Conservation (phyloP, 2,329 filamentous ascomycete species). For the Chalara sp. region DNA sequence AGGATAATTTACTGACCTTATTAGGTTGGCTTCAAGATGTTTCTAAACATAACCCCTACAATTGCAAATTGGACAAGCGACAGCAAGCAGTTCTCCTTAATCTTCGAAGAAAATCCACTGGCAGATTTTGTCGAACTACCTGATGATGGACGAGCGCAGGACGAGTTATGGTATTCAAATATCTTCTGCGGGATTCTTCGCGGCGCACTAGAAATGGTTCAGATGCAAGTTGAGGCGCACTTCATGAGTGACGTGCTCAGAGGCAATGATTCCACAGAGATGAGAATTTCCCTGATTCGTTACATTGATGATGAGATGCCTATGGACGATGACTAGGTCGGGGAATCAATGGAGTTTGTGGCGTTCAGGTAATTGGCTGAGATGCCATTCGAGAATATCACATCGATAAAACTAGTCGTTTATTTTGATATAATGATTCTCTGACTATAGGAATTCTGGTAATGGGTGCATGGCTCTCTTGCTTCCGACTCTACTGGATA, state of each 20-base stretch:
- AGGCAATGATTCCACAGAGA: slow-evolving; percentile 94
- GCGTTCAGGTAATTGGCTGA: slow-evolving; percentile 6
- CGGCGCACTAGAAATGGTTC: slow-evolving; percentile 94
- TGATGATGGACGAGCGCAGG: slow-evolving; percentile 90
- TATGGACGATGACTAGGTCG: slow-evolving; percentile 76
- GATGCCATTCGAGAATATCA: no score
- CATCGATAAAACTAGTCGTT: no score
- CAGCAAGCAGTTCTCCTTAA: slow-evolving; percentile 90
- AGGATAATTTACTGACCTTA: not conserved
- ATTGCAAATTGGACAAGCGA: slow-evolving; percentile 95
- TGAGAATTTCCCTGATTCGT: slow-evolving; percentile 84
- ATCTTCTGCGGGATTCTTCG: slow-evolving; percentile 90
- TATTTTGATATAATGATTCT: no score
- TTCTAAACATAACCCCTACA: slow-evolving; percentile 90
- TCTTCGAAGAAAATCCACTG: slow-evolving; percentile 95
- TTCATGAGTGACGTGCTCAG: slow-evolving; percentile 91
- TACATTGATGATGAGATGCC: slow-evolving; percentile 98
- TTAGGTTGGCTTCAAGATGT: slow-evolving; percentile 97
- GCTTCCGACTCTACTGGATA: no score
- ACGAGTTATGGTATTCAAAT: slow-evolving; percentile 98
- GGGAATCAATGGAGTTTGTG: slow-evolving; percentile 8
- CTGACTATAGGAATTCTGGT: no score
- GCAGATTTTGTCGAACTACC: slow-evolving; percentile 97
- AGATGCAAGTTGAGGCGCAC: slow-evolving; percentile 97
- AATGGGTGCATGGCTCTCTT: no score